These are phyloP conservation scores for Saccharomycodes ludwigii DNA, from an alignment of 805 yeast genomes.

Conservation along the genomic window DNA sequence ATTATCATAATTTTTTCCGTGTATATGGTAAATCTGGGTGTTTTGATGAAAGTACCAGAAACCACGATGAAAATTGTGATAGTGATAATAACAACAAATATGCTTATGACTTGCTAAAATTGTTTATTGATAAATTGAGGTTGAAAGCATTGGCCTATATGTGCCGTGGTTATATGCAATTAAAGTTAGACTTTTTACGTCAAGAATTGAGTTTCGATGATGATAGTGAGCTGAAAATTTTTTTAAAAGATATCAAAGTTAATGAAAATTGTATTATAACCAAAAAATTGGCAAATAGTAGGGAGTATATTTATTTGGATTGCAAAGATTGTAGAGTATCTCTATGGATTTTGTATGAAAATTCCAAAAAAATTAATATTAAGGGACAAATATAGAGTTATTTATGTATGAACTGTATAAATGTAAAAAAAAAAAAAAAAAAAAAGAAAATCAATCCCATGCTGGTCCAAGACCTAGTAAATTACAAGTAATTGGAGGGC, in stretches of 20 bases:
- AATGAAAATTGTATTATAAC: slow-evolving; percentile 18
- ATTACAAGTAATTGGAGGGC: too few species aligned
- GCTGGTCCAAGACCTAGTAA: too few species aligned
- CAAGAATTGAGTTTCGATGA: slow-evolving; percentile 30
- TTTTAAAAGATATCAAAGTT: slow-evolving; percentile 31
- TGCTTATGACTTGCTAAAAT: slow-evolving; percentile 28
- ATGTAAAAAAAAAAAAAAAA: too few species aligned
- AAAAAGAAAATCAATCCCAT: too few species aligned
- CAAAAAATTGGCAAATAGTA: slow-evolving; percentile 15
- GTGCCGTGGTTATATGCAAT: slow-evolving; percentile 41
- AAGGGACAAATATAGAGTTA: slow-evolving; percentile 54
- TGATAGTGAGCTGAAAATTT: slow-evolving; percentile 27
- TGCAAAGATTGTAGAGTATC: slow-evolving; percentile 23
- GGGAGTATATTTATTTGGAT: slow-evolving; percentile 23
- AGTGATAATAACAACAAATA: background rate
- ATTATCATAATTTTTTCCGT: slow-evolving; percentile 43
- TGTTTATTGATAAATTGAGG: slow-evolving; percentile 46
- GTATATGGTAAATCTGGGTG: slow-evolving; percentile 28
- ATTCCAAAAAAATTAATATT: slow-evolving; percentile 58
- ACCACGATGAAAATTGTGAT: too few species aligned
- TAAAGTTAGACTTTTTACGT: slow-evolving; percentile 28
- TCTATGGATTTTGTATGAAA: slow-evolving; percentile 26
- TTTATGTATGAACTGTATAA: too few species aligned
- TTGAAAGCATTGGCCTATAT: slow-evolving; percentile 43
- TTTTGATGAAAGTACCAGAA: slow-evolving; percentile 30